Evolutionary conservation across 192 early-diverging fungal genomes (phyloP).

Genomic region (Lobosporangium transversale): DNA sequence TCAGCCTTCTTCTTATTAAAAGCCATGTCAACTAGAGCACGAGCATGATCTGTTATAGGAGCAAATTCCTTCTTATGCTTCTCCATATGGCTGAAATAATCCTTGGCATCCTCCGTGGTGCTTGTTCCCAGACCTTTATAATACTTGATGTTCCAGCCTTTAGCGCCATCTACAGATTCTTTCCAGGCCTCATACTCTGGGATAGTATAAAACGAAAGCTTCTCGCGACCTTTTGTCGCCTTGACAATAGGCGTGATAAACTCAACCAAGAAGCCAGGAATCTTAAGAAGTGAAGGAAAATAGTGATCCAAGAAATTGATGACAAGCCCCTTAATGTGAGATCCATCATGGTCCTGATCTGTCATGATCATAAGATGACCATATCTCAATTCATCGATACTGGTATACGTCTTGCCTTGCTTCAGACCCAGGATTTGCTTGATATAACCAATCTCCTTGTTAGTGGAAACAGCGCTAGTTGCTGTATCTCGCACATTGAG

Average conservation of each 20-base stretch:
- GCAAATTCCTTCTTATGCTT: constrained; percentile 85
- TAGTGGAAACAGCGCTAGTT: constrained; percentile 71
- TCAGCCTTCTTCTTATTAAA: constrained; percentile 94
- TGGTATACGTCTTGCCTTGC: constrained; percentile 83
- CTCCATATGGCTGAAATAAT: constrained; percentile 89
- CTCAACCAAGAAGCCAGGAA: constrained; percentile 92
- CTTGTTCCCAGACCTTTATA: constrained; percentile 98
- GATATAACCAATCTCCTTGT: constrained; percentile 88
- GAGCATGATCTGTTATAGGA: constrained; percentile 65
- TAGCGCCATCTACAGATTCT: constrained; percentile 68
- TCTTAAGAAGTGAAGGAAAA: constrained; percentile 90
- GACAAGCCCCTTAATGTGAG: constrained; percentile 96
- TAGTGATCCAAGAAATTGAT: constrained; percentile 96
- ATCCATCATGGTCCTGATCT: constrained; percentile 98
- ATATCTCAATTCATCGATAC: constrained; percentile 83
- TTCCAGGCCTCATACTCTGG: constrained; percentile 94
- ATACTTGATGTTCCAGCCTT: constrained; percentile 92
- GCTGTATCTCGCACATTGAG: constrained; percentile 95
- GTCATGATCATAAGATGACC: constrained; percentile 99
- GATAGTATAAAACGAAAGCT: constrained; percentile 87
- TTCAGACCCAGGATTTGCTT: constrained; percentile 95
- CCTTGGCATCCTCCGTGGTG: constrained; percentile 81
- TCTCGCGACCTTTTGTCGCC: constrained; percentile 72
- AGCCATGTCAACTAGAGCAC: constrained; percentile 92
- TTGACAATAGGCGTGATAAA: constrained; percentile 98